A percentile compares a stretch with the other conserved stretches of the same genome.
Evolutionary conservation across 768 basidiomycete genomes (phyloP).

Genomic region (Suillus americanus): DNA sequence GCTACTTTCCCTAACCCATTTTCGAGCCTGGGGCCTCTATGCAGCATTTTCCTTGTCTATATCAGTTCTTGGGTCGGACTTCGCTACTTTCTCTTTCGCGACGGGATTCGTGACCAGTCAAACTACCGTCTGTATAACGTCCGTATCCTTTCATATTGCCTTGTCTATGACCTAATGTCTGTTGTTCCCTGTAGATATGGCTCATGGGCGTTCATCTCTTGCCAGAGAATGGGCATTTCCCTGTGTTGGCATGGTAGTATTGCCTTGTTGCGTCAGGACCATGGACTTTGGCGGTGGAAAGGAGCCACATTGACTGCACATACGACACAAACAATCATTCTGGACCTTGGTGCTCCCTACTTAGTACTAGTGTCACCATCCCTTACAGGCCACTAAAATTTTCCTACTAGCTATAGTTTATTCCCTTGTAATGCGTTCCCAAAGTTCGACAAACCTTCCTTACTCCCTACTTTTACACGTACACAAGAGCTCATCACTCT

Average conservation of each 20-base stretch:
- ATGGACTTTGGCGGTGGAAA: not conserved
- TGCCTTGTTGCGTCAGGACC: not conserved
- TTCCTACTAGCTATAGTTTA: not conserved
- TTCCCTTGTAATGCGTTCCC: not conserved
- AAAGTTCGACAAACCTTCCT: not conserved
- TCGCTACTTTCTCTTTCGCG: conserved; percentile 15
- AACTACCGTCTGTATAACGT: conserved; percentile 19
- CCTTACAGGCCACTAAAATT: not conserved
- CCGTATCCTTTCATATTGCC: not conserved
- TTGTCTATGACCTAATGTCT: not conserved
- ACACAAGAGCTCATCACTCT: not conserved
- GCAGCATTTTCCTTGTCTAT: conserved; percentile 10
- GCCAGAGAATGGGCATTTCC: not conserved
- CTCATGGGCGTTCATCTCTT: not conserved
- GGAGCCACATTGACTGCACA: not conserved
- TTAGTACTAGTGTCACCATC: not conserved
- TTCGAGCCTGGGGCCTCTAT: conserved; percentile 12
- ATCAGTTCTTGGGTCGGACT: conserved; percentile 17
- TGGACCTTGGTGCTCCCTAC: not conserved
- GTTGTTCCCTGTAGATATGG: not conserved
- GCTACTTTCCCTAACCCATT: conserved; percentile 12
- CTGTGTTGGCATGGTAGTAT: not conserved
- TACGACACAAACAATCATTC: not conserved
- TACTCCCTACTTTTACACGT: not conserved
- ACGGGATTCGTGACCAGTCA: conserved; percentile 10